phyloP scores from a whole-genome alignment of 495 filamentous ascomycete genomes.

The Penicillium bialowiezense region DNA sequence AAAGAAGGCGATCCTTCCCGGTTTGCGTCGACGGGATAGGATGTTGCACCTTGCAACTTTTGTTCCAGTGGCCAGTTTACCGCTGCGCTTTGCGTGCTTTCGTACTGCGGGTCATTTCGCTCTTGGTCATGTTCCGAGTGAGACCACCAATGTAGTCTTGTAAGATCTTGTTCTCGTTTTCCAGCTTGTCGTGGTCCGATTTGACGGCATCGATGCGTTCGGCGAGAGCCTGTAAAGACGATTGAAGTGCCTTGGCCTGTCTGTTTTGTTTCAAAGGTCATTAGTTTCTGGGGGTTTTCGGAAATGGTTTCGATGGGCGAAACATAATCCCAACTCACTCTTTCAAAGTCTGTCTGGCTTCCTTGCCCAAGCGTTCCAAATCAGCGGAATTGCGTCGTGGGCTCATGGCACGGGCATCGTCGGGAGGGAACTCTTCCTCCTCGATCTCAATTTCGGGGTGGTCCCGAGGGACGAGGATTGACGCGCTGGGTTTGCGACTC shows the following conservation, averaged over 20 bases:
- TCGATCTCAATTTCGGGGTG: constrained; percentile 64
- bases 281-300: background rate
- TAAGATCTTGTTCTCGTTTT: constrained; percentile 89
- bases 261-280: constrained; percentile 42
- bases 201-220: constrained; percentile 93
- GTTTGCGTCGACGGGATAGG: constrained; percentile 5
- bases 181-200: constrained; percentile 89
- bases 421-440: constrained; percentile 68
- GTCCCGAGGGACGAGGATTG: constrained; percentile 76
- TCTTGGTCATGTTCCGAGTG: constrained; percentile 52
- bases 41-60: constrained; percentile 6
- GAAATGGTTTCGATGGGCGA: background rate
- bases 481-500: constrained; percentile 72
- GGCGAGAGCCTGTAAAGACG: constrained; percentile 80
- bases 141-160: constrained; percentile 73
- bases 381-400: constrained; percentile 87
- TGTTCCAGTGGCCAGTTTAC: constrained; percentile 18
- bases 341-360: constrained; percentile 66
- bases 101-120: constrained; percentile 43
- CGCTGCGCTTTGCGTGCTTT: constrained; percentile 47
- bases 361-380: constrained; percentile 76
- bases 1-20: constrained; percentile 1
- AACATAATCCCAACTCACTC: constrained; percentile 46
- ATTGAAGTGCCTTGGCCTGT: constrained; percentile 83
- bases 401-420: constrained; percentile 93